Conservation (phyloP, 2,329 filamentous ascomycete genomes). For the Cladosporium sp. region DNA sequence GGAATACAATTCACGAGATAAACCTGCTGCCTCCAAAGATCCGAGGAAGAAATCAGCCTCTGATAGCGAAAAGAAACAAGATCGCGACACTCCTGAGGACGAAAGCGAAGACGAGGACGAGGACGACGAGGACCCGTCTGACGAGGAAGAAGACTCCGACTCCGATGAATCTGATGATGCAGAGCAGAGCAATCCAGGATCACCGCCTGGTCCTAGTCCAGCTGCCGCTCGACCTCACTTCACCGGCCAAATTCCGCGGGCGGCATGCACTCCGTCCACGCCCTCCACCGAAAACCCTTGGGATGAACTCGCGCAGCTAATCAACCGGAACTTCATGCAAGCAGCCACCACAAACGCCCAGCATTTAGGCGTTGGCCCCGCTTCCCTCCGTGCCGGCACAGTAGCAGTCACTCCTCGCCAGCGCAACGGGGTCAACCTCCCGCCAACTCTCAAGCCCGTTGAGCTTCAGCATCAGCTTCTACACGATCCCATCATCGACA, state of each 20-base stretch:
- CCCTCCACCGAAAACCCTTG: slow-evolving; percentile 15
- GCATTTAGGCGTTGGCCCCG: slow-evolving; percentile 17
- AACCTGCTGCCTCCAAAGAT: slow-evolving; percentile 9
- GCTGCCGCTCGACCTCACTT: background rate
- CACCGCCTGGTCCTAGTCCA: background rate
- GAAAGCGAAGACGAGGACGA: slow-evolving; percentile 3
- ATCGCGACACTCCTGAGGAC: background rate
- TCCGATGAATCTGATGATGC: background rate
- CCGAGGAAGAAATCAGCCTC: background rate
- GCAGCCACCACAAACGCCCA: slow-evolving; percentile 23
- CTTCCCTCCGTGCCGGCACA: slow-evolving; percentile 16
- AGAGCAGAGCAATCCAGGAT: slow-evolving; percentile 8
- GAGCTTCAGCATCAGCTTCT: slow-evolving; percentile 23
- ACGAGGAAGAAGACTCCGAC: background rate
- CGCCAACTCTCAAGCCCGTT: slow-evolving; percentile 21
- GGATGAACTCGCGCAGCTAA: slow-evolving; percentile 26
- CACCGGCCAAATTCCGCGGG: background rate
- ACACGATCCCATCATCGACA: slow-evolving; percentile 27
- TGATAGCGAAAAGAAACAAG: background rate
- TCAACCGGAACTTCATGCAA: slow-evolving; percentile 27
- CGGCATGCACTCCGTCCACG: slow-evolving; percentile 1
- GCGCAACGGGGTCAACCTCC: slow-evolving; percentile 7
- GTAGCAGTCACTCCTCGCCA: slow-evolving; percentile 15
- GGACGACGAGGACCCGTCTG: background rate
- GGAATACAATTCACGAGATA: slow-evolving; percentile 17